A percentile compares a stretch with the other conserved stretches of the same genome.
These are phyloP conservation scores for Salix exigua DNA, from an alignment of 345 rosid species.

Conservation along the genomic window DNA sequence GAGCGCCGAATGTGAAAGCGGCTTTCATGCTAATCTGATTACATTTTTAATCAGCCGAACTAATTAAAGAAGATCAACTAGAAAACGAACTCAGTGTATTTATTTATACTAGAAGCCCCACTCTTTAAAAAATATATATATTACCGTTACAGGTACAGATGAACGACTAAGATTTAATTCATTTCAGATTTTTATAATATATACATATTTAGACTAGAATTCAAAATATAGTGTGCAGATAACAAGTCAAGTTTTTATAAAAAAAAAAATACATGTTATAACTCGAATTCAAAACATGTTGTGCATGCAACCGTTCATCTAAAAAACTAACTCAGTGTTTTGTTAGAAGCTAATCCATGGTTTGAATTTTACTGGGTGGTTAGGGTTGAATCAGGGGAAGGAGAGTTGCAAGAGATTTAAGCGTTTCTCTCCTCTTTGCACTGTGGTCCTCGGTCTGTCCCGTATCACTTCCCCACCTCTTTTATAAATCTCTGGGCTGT, in stretches of 20 bases:
- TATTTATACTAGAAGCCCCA: too few species aligned
- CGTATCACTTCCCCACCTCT: background rate
- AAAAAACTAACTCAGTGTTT: too few species aligned
- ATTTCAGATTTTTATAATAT: rapidly evolving
- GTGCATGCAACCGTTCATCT: too few species aligned
- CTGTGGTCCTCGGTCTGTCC: too few species aligned
- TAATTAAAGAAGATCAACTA: background rate
- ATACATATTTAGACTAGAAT: rapidly evolving
- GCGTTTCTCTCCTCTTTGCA: background rate
- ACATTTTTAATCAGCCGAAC: background rate
- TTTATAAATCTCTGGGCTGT: background rate
- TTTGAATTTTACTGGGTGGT: background rate
- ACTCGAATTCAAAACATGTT: too few species aligned
- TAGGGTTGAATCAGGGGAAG: background rate
- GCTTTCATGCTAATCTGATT: background rate
- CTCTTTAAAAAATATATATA: too few species aligned
- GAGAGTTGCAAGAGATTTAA: background rate
- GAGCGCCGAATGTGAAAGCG: background rate
- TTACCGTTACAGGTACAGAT: too few species aligned
- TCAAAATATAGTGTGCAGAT: too few species aligned
- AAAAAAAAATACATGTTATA: rapidly evolving
- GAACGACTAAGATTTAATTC: too few species aligned
- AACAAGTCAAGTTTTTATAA: too few species aligned
- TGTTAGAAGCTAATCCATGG: background rate
- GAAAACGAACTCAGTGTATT: too few species aligned